phyloP scores from a whole-genome alignment of 2,329 filamentous ascomycete genomes.

The Raffaelea ambrosiae region DNA sequence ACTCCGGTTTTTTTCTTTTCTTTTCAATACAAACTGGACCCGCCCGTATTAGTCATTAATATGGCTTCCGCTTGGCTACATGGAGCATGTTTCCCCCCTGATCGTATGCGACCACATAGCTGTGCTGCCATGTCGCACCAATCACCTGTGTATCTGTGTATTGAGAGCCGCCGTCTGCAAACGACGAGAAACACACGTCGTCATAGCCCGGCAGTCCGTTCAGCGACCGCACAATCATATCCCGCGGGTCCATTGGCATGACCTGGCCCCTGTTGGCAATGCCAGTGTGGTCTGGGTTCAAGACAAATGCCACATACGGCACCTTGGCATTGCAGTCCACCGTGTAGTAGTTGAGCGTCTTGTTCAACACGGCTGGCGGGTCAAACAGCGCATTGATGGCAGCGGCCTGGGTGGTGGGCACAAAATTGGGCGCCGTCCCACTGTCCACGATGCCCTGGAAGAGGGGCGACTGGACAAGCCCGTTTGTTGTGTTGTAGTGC shows the following conservation, averaged over 20 bases:
- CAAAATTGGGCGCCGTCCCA: slow-evolving; percentile 8
- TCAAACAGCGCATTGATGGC: slow-evolving; percentile 7
- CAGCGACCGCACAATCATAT: slow-evolving; percentile 13
- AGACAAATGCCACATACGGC: slow-evolving; percentile 6
- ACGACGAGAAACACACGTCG: slow-evolving; percentile 13
- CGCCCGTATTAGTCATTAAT: too few species aligned
- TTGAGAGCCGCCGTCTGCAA: slow-evolving; percentile 3
- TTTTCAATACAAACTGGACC: too few species aligned
- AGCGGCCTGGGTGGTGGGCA: slow-evolving; percentile 2
- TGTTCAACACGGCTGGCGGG: slow-evolving; percentile 5
- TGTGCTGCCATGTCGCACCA: slow-evolving; percentile 13
- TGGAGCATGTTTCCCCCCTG: slow-evolving; percentile 11
- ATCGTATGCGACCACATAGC: slow-evolving; percentile 14
- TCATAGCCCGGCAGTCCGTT: slow-evolving; percentile 14
- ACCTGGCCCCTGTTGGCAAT: slow-evolving; percentile 3
- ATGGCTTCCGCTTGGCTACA: slow-evolving; percentile 11
- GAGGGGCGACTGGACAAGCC: neutral
- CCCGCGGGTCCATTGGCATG: slow-evolving; percentile 12
- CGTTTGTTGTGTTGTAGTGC: too few species aligned
- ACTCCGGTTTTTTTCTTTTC: too few species aligned
- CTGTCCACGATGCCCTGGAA: slow-evolving; percentile 8
- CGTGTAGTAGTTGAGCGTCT: slow-evolving; percentile 5
- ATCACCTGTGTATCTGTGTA: slow-evolving; percentile 4
- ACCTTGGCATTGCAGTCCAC: slow-evolving; percentile 7
- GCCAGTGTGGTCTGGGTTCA: neutral